Percentiles rank a stretch among this genome's conserved stretches.
phyloP scores from a whole-genome alignment of 306 rosid species.

The Purshia tridentata region DNA sequence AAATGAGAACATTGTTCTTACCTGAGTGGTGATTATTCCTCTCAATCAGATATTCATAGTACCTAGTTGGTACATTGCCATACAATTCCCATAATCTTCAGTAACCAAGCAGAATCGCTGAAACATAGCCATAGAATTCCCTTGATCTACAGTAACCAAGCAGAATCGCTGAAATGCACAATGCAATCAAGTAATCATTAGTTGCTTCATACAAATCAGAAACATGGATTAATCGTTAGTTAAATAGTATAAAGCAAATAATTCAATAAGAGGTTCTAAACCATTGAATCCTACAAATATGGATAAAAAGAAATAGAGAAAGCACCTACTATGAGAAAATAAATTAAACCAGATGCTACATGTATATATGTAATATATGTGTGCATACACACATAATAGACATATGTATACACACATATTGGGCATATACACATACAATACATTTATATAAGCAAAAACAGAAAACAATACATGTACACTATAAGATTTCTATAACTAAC shows the following conservation, averaged over 20 bases:
- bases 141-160: background rate
- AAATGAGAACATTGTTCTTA: background rate
- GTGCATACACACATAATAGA: background rate
- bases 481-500: slow-evolving; percentile 2
- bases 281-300: no score
- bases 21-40: background rate
- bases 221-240: background rate
- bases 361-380: background rate
- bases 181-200: background rate
- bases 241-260: background rate
- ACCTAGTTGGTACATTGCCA: background rate
- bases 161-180: slow-evolving; percentile 4
- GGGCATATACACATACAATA: background rate
- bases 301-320: no score
- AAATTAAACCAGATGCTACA: background rate
- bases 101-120: background rate
- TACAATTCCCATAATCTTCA: background rate
- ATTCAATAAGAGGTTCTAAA: background rate
- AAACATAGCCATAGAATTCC: background rate
- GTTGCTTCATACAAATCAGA: background rate
- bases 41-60: background rate
- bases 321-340: no score
- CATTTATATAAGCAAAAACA: background rate
- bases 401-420: background rate
- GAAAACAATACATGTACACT: background rate